Base-by-base conservation (phyloP, 306 rosid genomes). In the Begonia loranthoides region DNA sequence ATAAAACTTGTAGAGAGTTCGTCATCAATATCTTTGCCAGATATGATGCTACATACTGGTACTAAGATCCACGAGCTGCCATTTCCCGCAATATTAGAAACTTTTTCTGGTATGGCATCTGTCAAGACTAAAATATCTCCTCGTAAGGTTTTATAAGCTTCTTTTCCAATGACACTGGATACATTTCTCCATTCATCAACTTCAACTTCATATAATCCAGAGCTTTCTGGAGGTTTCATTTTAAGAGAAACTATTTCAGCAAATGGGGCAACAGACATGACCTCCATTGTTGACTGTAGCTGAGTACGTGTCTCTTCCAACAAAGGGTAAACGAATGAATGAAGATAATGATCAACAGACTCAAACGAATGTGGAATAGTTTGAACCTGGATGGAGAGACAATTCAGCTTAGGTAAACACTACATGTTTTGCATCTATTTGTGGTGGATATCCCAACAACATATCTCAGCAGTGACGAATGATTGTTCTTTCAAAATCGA, bases 221-320 rank as follows among this genome's bases (percentile, higher is more conserved):
- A 4, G 12, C 61, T 65, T 45, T 41, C 10, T 0, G 73, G 67
- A 16, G 41, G 14, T 6, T 62, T 40, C 51, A 64, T 66, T 4
- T 41, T 33, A 54, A 87, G 48, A 55, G 63, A 45, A 56, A 60
- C 57, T 5, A 86, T 72, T 56, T 76, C 38, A 3, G 82, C 77
- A 62, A 43, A 81, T 38, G 95, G 93, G 2, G 74, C 75, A 54
- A 41, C 47, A 10, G 67, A 24, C 16, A 86, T 47, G 9, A 54
- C 57, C 17, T 79, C 82, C 93, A 86, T 68, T 50, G 74, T 68
- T 0, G 80, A 70, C 28, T 67, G 50, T 13, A 86, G 12, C 1
- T 73, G 57, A 9, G 82, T 79, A 46, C 93, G 54, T 9, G 85
- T 76, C 62, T 86, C 95, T 52, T 86, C 93, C 70, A 86, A 49